Evolutionary conservation across 2,329 filamentous ascomycete species (phyloP).

Genomic region (Fusarium phyllophilum): DNA sequence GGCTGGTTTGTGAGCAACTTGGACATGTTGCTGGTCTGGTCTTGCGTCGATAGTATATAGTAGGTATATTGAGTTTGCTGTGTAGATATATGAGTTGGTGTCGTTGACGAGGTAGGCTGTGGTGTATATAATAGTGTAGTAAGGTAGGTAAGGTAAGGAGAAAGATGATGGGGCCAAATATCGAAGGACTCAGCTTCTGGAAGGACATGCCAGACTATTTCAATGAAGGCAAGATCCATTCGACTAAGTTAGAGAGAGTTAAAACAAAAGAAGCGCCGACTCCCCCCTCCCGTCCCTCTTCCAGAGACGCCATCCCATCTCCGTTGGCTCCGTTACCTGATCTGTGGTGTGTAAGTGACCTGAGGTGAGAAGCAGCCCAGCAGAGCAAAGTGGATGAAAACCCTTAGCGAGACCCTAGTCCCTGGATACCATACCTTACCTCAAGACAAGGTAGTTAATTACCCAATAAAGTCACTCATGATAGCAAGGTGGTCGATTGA

Average conservation of each 20-base stretch:
- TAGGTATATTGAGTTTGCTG: not conserved
- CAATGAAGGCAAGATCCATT: conserved; percentile 26
- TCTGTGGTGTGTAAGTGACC: conserved; percentile 23
- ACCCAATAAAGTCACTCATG: conserved; percentile 43
- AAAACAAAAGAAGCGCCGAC: conserved; percentile 29
- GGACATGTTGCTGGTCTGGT: conserved; percentile 27
- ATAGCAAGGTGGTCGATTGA: conserved; percentile 44
- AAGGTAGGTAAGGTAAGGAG: not conserved
- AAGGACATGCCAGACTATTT: conserved; percentile 24
- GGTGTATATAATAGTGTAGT: not conserved
- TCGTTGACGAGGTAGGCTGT: conserved; percentile 1
- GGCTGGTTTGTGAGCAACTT: conserved; percentile 38
- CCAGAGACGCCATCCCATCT: conserved; percentile 26
- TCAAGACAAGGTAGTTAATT: not conserved
- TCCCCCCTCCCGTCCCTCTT: conserved; percentile 13
- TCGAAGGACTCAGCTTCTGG: conserved; percentile 26
- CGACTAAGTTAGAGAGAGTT: conserved; percentile 3
- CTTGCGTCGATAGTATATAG: conserved; percentile 3
- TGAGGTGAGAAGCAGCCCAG: conserved; percentile 8
- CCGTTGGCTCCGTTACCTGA: conserved; percentile 31
- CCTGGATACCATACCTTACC: not conserved
- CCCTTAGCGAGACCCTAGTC: conserved; percentile 17
- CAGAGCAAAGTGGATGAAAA: not conserved
- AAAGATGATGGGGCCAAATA: conserved; percentile 9
- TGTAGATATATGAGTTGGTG: conserved; percentile 1